Percentiles rank a stretch among this genome's conserved stretches.
Evolutionary conservation across 495 filamentous ascomycete species (phyloP).

Genomic region (Aspergillus affinis): DNA sequence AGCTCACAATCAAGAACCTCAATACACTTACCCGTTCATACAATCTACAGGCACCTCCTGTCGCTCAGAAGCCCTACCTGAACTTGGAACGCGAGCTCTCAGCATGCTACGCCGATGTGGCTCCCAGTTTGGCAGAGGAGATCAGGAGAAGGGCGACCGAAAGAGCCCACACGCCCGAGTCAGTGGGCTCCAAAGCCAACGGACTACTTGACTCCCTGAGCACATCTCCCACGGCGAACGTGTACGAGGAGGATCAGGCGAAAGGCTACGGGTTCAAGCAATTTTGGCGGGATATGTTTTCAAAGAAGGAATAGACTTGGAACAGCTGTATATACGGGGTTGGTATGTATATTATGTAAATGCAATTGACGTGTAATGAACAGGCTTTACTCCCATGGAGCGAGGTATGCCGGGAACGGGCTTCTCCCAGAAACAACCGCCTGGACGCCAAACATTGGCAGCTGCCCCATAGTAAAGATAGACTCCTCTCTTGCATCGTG

Average conservation of each 20-base stretch:
- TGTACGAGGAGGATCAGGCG: slow-evolving; percentile 70
- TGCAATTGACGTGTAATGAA: slow-evolving; percentile 7
- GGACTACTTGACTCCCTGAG: slow-evolving; percentile 54
- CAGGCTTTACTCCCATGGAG: background rate
- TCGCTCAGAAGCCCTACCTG: slow-evolving; percentile 93
- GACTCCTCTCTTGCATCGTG: background rate
- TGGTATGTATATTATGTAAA: slow-evolving; percentile 7
- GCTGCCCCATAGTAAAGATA: background rate
- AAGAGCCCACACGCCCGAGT: slow-evolving; percentile 42
- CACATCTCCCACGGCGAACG: slow-evolving; percentile 49
- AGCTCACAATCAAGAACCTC: slow-evolving; percentile 73
- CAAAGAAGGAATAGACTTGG: slow-evolving; percentile 26
- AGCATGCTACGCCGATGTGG: slow-evolving; percentile 81
- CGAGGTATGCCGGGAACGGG: background rate
- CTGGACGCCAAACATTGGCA: background rate
- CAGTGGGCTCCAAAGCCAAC: slow-evolving; percentile 32
- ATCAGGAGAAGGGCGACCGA: slow-evolving; percentile 68
- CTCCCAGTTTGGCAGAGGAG: slow-evolving; percentile 66
- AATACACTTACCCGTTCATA: slow-evolving; percentile 84
- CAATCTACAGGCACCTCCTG: slow-evolving; percentile 88
- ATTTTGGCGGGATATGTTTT: slow-evolving; percentile 82
- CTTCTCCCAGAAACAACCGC: too few relatives aligned
- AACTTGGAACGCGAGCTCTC: slow-evolving; percentile 78
- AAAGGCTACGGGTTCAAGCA: slow-evolving; percentile 80
- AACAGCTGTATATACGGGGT: background rate